Evolutionary conservation across 2,329 filamentous ascomycete genomes (phyloP), one percentile per base, ranked within the genome.

Genomic region (Coniochaeta prunicola): DNA sequence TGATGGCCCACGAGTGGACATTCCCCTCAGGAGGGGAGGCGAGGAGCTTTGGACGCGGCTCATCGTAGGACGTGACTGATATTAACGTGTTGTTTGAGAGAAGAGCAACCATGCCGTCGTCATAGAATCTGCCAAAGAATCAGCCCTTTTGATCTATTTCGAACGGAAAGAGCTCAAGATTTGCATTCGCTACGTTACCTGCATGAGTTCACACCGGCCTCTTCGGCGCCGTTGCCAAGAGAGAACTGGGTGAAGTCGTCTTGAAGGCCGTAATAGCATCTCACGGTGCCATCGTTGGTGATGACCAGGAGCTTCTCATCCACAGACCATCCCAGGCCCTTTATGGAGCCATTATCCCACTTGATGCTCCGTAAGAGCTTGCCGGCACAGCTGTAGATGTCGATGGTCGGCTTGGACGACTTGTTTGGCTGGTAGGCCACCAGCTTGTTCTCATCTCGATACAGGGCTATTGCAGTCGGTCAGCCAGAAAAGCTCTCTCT

Each of bases 181-280:
- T n/a, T n/a, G n/a, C n/a, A n/a, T n/a, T n/a, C n/a, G n/a, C n/a
- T n/a, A n/a, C n/a, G n/a, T n/a, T 36, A 36, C 74, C 87, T 87
- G 76, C 93, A 97, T n/a, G 87, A 88, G 64, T 86, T 81, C 21
- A 99, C 92, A 28, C 93, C 90, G 67, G 88, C 86, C 64, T 96
- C 90, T 67, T 97, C 94, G 26, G 92, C 88, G 26, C 90, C 90
- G 72, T 96, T 88, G 58, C 93, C 94, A 0, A 99, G 79, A 1
- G 90, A 92, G 73, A 97, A 99, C 60, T 96, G 92, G 17, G 88
- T 91, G 70, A 99, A 99, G 70, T 97, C 93, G 62, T 89, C 91
- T 71, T 96, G 90, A n/a, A 99, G 77, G 68, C 94, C 90, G 71
- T 92, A 86, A 69, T 92, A 97, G 72, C 91, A 94, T 61, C 92